Percentiles rank a stretch among this genome's conserved stretches.
These are phyloP conservation scores for Russula olivacea DNA, from an alignment of 768 basidiomycete genomes.

Conservation along the genomic window DNA sequence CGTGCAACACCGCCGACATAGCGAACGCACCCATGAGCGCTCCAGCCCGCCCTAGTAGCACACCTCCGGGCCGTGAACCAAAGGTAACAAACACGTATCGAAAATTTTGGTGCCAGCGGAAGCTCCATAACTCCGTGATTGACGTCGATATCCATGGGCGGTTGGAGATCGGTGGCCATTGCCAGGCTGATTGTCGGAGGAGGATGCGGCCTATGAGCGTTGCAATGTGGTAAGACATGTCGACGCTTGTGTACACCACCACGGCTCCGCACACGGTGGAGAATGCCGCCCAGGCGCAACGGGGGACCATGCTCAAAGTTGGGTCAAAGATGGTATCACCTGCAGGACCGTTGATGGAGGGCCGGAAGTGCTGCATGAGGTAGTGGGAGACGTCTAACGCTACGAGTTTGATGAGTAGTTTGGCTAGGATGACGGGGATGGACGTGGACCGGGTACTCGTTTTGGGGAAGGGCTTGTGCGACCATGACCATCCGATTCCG, in stretches of 20 bases:
- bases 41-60: slow-evolving; percentile 45
- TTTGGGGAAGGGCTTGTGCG: slow-evolving; percentile 5
- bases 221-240: slow-evolving; percentile 26
- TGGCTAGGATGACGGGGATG: not conserved
- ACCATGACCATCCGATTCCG: slow-evolving; percentile 24
- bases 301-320: not conserved
- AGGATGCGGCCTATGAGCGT: slow-evolving; percentile 29
- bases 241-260: slow-evolving; percentile 16
- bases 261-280: slow-evolving; percentile 17
- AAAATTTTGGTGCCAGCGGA: slow-evolving; percentile 37
- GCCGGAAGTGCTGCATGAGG: slow-evolving; percentile 1
- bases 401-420: not conserved
- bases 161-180: slow-evolving; percentile 36
- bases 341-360: slow-evolving; percentile 1
- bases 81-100: slow-evolving; percentile 31
- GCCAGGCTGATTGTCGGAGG: slow-evolving; percentile 30
- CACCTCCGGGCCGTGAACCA: slow-evolving; percentile 33
- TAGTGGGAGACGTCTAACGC: slow-evolving; percentile 9
- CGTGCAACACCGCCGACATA: slow-evolving; percentile 54
- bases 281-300: not conserved
- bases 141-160: slow-evolving; percentile 37
- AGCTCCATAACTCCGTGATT: slow-evolving; percentile 36
- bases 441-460: not conserved
- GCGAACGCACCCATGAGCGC: slow-evolving; percentile 53
- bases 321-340: slow-evolving; percentile 20